Evolutionary conservation across 768 basidiomycete species (phyloP), one percentile per base, ranked within the genome.

Genomic region (Aureoboletus auriporus): DNA sequence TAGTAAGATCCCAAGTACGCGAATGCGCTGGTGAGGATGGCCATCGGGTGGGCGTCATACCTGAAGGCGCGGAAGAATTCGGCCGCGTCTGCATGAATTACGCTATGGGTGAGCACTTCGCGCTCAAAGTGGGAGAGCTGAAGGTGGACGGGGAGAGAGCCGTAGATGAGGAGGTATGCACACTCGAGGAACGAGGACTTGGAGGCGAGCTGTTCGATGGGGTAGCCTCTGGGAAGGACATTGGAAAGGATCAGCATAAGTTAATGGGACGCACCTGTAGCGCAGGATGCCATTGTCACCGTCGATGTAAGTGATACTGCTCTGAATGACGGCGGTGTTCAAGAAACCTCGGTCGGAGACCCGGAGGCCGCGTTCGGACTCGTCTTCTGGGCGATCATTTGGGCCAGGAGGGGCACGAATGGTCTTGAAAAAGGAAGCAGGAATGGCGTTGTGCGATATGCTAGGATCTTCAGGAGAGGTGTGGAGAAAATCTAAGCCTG

Each of bases 1-100:
- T 93, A 93, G 64, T 89, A 90, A 6, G 88, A 90, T 5, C 92
- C 91, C 17, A 95, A 69, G 59, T 93, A 93, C 7, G 92, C 82
- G 57, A 94, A 88, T 5, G 88, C 88, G 56, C 86, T 89, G 5
- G 86, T 90, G 39, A 93, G 74, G 54, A 93, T 93, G 16, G 88
- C 82, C 91, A 93, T 93, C 0, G 92, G 92, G 59, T 94, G 92
- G 1, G 92, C 87, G 52, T 94, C 92, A 62, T 92, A 91, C 42
- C 90, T 89, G 69, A 86, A 87, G 26, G 83, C 76, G 31, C 79
- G 74, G 70, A 82, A 82, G 72, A 89, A 79, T 40, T 79, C 75
- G 51, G 82, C 80, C 26, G 86, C 78, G 51, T 88, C 86, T 10
- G 79, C 74, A 60, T 86, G 86, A 36, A 78, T 72, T 31, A 79